phyloP scores from a whole-genome alignment of 2,329 filamentous ascomycete genomes.

The Aspergillus pseudoterreus region DNA sequence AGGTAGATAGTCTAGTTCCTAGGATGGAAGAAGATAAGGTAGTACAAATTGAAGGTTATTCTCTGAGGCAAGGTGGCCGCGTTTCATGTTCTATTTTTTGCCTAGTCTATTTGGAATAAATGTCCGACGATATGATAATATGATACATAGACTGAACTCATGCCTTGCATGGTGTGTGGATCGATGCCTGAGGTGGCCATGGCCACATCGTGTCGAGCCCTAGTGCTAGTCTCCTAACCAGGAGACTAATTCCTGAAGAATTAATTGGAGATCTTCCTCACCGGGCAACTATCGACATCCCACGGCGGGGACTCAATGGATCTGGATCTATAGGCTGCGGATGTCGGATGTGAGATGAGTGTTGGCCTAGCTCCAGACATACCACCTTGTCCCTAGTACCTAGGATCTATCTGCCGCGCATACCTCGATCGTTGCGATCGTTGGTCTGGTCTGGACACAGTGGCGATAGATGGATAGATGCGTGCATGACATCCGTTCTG shows the following conservation, averaged over 20 bases:
- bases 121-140: background rate
- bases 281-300: background rate
- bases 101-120: background rate
- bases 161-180: background rate
- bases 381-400: background rate
- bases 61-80: no score
- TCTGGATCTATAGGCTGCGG: background rate
- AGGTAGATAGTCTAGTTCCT: no score
- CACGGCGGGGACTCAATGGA: background rate
- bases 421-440: no score
- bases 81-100: background rate
- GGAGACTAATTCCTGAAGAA: background rate
- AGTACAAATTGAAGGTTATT: no score
- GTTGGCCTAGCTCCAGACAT: background rate
- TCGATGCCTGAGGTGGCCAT: background rate
- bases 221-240: background rate
- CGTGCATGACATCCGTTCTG: background rate
- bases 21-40: no score
- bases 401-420: no score
- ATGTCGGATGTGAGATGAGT: background rate
- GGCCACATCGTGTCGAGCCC: background rate
- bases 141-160: background rate
- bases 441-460: background rate
- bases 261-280: background rate
- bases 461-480: background rate